Percentiles rank a stretch among this genome's conserved stretches.
Evolutionary conservation across 305 asterid genomes (phyloP).

Genomic region (Solanum aculeatissimum): DNA sequence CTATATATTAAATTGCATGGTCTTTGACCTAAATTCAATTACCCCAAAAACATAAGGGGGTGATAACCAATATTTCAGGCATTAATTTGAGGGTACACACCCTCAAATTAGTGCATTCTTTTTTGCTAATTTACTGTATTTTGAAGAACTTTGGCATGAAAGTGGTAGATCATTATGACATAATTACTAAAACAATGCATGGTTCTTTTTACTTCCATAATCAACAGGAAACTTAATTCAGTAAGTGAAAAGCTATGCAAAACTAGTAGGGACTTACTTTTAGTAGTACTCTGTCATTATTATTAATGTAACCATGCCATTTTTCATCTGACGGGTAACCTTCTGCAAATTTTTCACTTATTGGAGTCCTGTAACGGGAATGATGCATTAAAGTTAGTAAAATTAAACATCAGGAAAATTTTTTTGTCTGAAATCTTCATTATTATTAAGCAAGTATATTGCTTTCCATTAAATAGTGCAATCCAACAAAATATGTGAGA

Average conservation of each 20-base stretch:
- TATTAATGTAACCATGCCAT: constrained; percentile 81
- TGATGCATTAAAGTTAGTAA: neutral
- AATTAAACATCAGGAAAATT: neutral
- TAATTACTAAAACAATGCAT: neutral
- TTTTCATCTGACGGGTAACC: constrained; percentile 73
- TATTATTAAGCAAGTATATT: neutral
- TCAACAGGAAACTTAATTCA: neutral
- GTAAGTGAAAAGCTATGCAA: neutral
- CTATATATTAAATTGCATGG: neutral
- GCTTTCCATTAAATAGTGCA: neutral
- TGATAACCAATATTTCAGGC: too few relatives aligned
- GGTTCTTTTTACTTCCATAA: neutral
- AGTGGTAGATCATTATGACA: neutral
- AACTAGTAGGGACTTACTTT: constrained; percentile 40
- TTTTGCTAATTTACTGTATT: neutral
- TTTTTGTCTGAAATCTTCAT: neutral
- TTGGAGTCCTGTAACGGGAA: constrained; percentile 57
- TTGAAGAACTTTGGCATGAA: neutral
- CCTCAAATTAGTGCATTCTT: neutral
- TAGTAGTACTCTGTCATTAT: constrained; percentile 78
- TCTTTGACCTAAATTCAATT: neutral
- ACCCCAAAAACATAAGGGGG: neutral
- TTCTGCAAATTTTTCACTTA: constrained; percentile 36
- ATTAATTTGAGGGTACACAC: neutral
- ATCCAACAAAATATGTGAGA: neutral